Base-by-base conservation (phyloP, 805 yeast genomes). In the Saccharomyces paradoxus region DNA sequence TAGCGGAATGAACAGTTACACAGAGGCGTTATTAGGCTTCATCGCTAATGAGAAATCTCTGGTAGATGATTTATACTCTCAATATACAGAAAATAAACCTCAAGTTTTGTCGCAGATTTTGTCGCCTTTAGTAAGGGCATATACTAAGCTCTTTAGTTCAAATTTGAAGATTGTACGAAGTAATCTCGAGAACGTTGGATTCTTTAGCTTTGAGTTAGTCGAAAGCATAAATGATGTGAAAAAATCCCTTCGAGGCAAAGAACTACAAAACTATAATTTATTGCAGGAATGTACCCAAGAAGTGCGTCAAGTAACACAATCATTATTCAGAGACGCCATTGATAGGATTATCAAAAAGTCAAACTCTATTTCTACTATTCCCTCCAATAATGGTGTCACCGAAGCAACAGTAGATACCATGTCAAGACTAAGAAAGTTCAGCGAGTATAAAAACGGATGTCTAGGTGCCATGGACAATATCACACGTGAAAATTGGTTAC, bases 371-470 rank as follows among this genome's bases (percentile, higher is more conserved):
- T 72, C 76, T 2, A 63, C 71, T 9, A 65, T 85, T 44, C 86
- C 89, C 10, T 77, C 77, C 49, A 96, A 89, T 57, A 80, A 78
- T 60, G 87, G 87, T 52, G 81, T 89, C 48, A 78, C 87, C 47
- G 90, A 84, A 62, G 77, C 82, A 14, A 84, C 88, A 0, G 83
- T 84, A n/a, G 92, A 86, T 55, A 71, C 83, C 8, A 80, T 87
- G 74, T 81, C 90, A 0, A 77, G 82, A 55, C 71, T 89, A 51
- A 76, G 89, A 48, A 81, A 81, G 52, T 74, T 88, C 32, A 77
- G 87, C 29, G 89, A 83, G 55, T 84, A 81, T 64, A 75, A 77
- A 50, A 75, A 74, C 13, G 82, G 87, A 66, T 67, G 69, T 54
- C 56, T 72, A 13, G 68, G 70, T 30, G 78, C 83, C 3, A 81